Base-by-base conservation (phyloP, 495 filamentous ascomycete species). In the Tuber melanosporum region DNA sequence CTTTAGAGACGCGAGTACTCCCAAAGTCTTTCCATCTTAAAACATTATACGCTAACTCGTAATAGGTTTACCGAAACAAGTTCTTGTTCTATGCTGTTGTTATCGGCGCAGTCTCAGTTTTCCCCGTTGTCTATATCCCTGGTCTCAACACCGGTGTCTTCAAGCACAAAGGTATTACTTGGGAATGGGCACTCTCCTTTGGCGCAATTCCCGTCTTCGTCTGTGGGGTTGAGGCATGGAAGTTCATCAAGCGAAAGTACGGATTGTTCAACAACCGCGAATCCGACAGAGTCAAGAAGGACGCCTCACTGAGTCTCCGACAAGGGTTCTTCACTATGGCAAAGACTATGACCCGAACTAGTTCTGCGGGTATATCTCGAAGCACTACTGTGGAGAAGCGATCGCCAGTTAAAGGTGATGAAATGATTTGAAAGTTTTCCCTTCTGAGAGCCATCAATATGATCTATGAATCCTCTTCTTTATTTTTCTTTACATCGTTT, bases 71-170 rank as follows among this genome's bases (percentile, higher is more conserved):
- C 85, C 84, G 85, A 41, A 92, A 93, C 84, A 85, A 87, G 39
- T 92, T 93, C 84, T 86, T 93, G 22, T 93, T 93, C 86, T 92
- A 86, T 86, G 86, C 90, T 32, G 88, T 93, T 41, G 82, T 91
- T 46, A 88, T 89, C 49, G 91, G 91, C 14, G 90, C 90, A 73
- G 76, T 91, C 32, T 87, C 89, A 42, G 88, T 91, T 0, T 92
- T 93, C 79, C 91, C 91, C 0, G 87, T 89, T 0, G 86, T 93
- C 1, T 93, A 93, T 79, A 90, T 93, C 71, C 91, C 91, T 0
- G 89, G 86, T 2, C 82, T 93, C 44, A 93, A 92, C 80, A 86
- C 85, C 19, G 78, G 85, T 3, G 91, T 93, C 0, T 92, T 93
- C 84, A 91, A 90, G 74, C 91, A 93, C 76, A 86, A 86, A 41